Evolutionary conservation across 2,329 filamentous ascomycete genomes (phyloP), one percentile per base, ranked within the genome.

Genomic region (Pseudocercospora fuligena): DNA sequence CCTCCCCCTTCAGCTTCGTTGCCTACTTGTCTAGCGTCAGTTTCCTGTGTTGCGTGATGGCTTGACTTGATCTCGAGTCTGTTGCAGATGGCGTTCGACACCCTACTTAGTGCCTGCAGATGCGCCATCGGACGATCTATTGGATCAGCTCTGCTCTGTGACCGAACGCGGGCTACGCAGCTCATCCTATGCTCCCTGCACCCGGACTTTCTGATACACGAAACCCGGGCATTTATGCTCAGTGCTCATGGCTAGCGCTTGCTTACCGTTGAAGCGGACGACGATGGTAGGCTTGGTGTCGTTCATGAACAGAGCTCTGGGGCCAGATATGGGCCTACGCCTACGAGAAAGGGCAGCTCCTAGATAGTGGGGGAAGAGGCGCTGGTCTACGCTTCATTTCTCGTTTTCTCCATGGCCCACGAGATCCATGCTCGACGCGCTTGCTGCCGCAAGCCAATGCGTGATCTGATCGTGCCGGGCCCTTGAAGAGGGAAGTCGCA

Each of bases 381-480:
- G 47, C 47, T 53, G 47, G 21, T 11, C 12, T 11, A 19, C 47
- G 23, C 11, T 27, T 53, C 21, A 23, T 53, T 53, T 27, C 21
- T 53, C 21, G 47, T 33, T 33, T 33, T 56, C 27, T 56, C 53
- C 53, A 33, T 56, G 53, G 53, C 53, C 16, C 53, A 31, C 29
- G 56, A 36, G 56, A 58, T 58, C 56, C 31, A 58, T 58, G 56
- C 56, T 58, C 56, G 31, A 31, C 47, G 61, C 54, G 61, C 31
- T 40, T 33, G 54, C 40, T 58, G 54, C 56, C 31, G 56, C 31
- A 36, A 23, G 56, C 29, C 62, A 63, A 47, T 31, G 58, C 62
- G 63, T 65, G 66, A 64, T 67, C 66, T 63, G 66, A 65, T 67
- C 58, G 62, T 64, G 66, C 62, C 62, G 23, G 43, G 19, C 23